Evolutionary conservation across 179 eudicot genomes (phyloP).

Genomic region (Vitellaria paradoxa): DNA sequence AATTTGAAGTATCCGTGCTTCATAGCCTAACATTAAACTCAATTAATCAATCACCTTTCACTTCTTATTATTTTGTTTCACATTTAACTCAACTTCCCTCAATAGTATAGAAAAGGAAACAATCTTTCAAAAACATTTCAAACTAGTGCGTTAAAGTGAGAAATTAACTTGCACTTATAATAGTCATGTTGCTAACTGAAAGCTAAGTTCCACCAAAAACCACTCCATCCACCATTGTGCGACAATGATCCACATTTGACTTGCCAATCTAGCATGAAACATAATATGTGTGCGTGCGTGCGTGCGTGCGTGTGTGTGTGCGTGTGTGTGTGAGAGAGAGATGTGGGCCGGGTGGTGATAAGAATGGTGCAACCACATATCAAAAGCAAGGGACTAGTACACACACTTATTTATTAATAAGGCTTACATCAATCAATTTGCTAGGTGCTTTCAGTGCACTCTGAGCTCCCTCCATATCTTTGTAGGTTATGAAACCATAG

Average conservation of each 20-base stretch:
- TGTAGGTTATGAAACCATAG: constrained; percentile 63
- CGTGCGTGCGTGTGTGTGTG: no score
- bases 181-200: not conserved
- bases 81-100: not conserved
- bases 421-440: constrained; percentile 62
- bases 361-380: no score
- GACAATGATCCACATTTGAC: no score
- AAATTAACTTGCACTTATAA: not conserved
- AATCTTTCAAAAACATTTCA: not conserved
- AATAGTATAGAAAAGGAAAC: not conserved
- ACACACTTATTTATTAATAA: not conserved
- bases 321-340: no score
- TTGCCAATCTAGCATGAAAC: no score
- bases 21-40: not conserved
- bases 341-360: no score
- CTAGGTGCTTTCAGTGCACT: constrained; percentile 48
- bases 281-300: no score
- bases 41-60: not conserved
- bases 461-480: constrained; percentile 55
- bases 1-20: no score
- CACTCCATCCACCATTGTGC: not conserved
- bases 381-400: no score
- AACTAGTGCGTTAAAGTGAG: not conserved
- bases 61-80: not conserved
- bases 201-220: not conserved